phyloP scores from a whole-genome alignment of 2,329 filamentous ascomycete genomes.

The Curvularia lunata region DNA sequence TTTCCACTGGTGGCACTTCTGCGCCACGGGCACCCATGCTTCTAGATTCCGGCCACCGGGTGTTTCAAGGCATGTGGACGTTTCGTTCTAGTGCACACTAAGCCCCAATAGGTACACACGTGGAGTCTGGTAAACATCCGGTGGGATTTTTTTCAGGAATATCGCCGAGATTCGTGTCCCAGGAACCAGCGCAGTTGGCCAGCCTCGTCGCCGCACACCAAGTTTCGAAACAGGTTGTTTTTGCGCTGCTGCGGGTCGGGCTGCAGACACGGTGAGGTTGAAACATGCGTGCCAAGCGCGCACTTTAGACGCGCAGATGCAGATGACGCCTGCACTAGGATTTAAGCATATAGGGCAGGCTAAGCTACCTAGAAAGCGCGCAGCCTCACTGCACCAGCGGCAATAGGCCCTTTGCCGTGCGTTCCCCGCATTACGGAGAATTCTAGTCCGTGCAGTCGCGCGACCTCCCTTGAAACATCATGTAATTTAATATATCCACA shows the following conservation, averaged over 20 bases:
- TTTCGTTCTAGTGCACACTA: constrained; percentile 2
- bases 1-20: constrained; percentile 5
- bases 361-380: neutral
- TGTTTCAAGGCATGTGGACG: constrained; percentile 10
- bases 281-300: constrained; percentile 1
- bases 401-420: neutral
- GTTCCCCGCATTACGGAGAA: constrained; percentile 17
- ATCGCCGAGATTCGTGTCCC: constrained; percentile 9
- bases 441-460: constrained; percentile 9
- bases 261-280: neutral
- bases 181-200: constrained; percentile 5
- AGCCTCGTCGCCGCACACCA: neutral
- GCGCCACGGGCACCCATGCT: constrained; percentile 6
- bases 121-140: constrained; percentile 15
- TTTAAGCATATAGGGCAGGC: constrained; percentile 4
- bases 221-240: neutral
- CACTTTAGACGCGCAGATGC: neutral
- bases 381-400: constrained; percentile 2
- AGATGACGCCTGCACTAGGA: constrained; percentile 4
- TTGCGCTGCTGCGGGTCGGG: neutral
- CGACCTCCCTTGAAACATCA: constrained; percentile 11
- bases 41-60: constrained; percentile 14
- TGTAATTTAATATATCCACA: constrained; percentile 17
- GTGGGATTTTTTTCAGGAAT: constrained; percentile 12
- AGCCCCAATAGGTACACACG: neutral